A percentile compares a stretch with the other conserved stretches of the same genome.
These are phyloP conservation scores for Sungouiella thailandica DNA, from an alignment of 805 yeast genomes.

Conservation along the genomic window DNA sequence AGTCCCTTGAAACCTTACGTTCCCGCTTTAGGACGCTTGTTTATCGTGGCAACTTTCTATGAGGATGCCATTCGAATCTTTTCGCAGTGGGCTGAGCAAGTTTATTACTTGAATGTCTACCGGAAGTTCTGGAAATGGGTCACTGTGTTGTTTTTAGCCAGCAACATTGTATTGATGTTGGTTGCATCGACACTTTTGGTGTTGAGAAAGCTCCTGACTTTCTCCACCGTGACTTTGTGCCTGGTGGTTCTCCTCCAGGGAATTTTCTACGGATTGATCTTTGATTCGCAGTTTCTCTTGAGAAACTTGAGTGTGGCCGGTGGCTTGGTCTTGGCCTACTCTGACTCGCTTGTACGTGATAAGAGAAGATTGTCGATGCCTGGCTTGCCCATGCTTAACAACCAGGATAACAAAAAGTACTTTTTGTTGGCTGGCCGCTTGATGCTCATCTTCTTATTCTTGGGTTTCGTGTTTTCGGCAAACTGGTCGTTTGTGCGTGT, in stretches of 20 bases:
- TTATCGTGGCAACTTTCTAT: slow-evolving; percentile 88
- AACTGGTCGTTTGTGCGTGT: slow-evolving; percentile 65
- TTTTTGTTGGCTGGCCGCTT: slow-evolving; percentile 84
- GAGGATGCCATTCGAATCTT: slow-evolving; percentile 84
- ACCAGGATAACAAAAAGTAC: slow-evolving; percentile 73
- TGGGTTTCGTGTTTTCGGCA: slow-evolving; percentile 76
- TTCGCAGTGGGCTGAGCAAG: slow-evolving; percentile 89
- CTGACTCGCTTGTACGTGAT: slow-evolving; percentile 80
- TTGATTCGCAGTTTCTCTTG: slow-evolving; percentile 75
- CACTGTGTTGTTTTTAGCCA: slow-evolving; percentile 62
- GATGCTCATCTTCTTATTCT: slow-evolving; percentile 75
- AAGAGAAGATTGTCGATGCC: slow-evolving; percentile 67
- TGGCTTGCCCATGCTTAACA: slow-evolving; percentile 68
- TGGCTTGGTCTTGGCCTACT: slow-evolving; percentile 80
- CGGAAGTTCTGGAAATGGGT: slow-evolving; percentile 75
- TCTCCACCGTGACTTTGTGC: slow-evolving; percentile 66
- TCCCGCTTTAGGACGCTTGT: slow-evolving; percentile 82
- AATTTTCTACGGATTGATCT: slow-evolving; percentile 77
- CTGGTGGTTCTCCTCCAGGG: slow-evolving; percentile 80
- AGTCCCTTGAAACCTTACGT: slow-evolving; percentile 63
- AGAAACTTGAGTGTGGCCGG: slow-evolving; percentile 90
- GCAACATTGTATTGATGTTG: slow-evolving; percentile 66
- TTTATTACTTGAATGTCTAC: slow-evolving; percentile 73
- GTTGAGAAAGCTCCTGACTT: slow-evolving; percentile 58
- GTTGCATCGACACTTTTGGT: slow-evolving; percentile 69